Conservation (phyloP, 2,329 filamentous ascomycete genomes). For the Curvularia hawaiiensis region DNA sequence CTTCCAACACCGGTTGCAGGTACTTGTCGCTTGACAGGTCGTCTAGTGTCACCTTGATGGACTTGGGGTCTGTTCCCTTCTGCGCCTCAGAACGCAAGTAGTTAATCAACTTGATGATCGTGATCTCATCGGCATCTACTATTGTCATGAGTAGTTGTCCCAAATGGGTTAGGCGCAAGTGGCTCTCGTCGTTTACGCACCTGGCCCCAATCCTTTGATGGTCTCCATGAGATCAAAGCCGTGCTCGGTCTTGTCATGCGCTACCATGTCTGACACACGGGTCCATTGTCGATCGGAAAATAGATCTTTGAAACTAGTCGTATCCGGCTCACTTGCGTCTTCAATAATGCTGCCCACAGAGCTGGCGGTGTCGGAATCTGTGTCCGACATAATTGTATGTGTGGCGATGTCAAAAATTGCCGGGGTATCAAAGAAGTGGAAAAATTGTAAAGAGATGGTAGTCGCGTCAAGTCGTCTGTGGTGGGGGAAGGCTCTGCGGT, state of each 20-base stretch:
- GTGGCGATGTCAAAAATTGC: neutral
- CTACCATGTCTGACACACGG: conserved; percentile 34
- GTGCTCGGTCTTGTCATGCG: conserved; percentile 36
- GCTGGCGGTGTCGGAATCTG: conserved; percentile 39
- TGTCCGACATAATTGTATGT: conserved; percentile 34
- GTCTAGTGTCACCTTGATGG: conserved; percentile 61
- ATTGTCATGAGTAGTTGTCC: conserved; percentile 21
- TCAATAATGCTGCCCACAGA: conserved; percentile 43
- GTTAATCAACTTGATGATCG: conserved; percentile 51
- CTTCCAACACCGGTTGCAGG: conserved; percentile 82
- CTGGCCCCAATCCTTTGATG: conserved; percentile 38
- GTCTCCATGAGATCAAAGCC: conserved; percentile 33
- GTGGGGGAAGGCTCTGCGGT: conserved; percentile 29
- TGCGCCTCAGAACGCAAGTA: conserved; percentile 53
- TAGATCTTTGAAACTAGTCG: conserved; percentile 43
- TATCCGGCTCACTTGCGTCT: conserved; percentile 44
- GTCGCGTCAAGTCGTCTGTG: conserved; percentile 14
- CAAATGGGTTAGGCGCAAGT: conserved; percentile 22
- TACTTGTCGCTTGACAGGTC: conserved; percentile 77
- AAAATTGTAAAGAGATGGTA: conserved; percentile 4
- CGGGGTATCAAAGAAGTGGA: conserved; percentile 1
- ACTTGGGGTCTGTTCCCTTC: conserved; percentile 50
- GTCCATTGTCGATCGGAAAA: conserved; percentile 43
- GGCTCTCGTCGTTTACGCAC: conserved; percentile 19
- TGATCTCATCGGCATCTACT: conserved; percentile 40